Percentiles rank a stretch among this genome's conserved stretches.
These are phyloP conservation scores for Colletotrichum spinosum DNA, from an alignment of 2,329 filamentous ascomycete genomes.

Conservation along the genomic window DNA sequence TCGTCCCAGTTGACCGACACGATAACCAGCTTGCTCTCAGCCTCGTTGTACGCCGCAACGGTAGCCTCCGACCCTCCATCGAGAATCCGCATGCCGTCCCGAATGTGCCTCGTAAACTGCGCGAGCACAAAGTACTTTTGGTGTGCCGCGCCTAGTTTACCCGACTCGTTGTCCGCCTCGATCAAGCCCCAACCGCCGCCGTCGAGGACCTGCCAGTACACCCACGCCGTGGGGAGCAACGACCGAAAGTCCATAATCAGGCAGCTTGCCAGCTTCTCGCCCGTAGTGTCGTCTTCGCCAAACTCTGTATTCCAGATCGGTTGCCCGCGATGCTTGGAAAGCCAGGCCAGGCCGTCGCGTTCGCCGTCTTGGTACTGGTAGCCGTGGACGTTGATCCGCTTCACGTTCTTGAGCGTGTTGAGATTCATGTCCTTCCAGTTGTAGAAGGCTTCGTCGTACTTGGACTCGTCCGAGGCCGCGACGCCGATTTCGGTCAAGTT, in stretches of 20 bases:
- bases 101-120: constrained; percentile 55
- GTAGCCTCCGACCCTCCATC: constrained; percentile 49
- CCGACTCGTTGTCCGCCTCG: constrained; percentile 50
- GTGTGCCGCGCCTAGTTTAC: constrained; percentile 43
- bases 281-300: constrained; percentile 53
- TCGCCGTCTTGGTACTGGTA: constrained; percentile 50
- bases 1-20: constrained; percentile 53
- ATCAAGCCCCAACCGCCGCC: constrained; percentile 55
- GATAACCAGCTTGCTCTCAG: constrained; percentile 49
- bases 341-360: constrained; percentile 48
- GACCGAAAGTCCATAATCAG: constrained; percentile 54
- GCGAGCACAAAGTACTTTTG: constrained; percentile 56
- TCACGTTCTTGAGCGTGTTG: constrained; percentile 42
- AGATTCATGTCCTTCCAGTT: constrained; percentile 48
- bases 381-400: constrained; percentile 56
- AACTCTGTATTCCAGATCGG: constrained; percentile 57
- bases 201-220: constrained; percentile 57
- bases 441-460: constrained; percentile 50
- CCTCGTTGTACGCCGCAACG: constrained; percentile 53
- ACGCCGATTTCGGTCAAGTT: constrained; percentile 46
- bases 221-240: constrained; percentile 55
- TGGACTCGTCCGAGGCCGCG: constrained; percentile 54
- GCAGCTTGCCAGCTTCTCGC: constrained; percentile 48
- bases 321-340: constrained; percentile 43
- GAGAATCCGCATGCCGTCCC: constrained; percentile 53